Conservation (phyloP, 148 eudicot species). For the Fagopyrum esculentum region DNA sequence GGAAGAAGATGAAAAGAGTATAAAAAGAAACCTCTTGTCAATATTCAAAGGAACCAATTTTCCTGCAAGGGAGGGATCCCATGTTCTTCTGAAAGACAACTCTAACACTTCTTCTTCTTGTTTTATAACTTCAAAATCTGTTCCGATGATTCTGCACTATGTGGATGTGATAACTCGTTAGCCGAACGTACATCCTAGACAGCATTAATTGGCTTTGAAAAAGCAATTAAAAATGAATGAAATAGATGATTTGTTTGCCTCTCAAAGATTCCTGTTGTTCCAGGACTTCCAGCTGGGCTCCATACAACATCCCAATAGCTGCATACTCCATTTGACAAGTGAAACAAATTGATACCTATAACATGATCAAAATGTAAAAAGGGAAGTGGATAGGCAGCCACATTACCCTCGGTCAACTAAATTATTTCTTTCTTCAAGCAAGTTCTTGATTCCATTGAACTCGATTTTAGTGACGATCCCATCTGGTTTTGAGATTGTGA, state of each 20-base stretch:
- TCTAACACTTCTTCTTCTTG: constrained; percentile 71
- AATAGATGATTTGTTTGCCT: constrained; percentile 26
- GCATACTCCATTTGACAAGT: constrained; percentile 5
- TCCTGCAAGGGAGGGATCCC: constrained; percentile 58
- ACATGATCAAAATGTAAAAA: not conserved
- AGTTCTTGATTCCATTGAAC: constrained; percentile 16
- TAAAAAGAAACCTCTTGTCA: constrained; percentile 61
- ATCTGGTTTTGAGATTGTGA: constrained; percentile 16
- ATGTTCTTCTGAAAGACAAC: constrained; percentile 71
- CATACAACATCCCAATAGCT: constrained; percentile 80
- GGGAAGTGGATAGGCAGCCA: not conserved
- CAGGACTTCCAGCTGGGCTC: constrained; percentile 51
- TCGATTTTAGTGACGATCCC: constrained; percentile 13
- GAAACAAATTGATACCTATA: not conserved
- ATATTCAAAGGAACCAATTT: constrained; percentile 66
- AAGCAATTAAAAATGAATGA: not conserved
- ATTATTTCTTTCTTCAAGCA: constrained; percentile 12
- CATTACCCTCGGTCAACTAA: constrained; percentile 8
- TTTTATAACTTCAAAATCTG: constrained; percentile 47
- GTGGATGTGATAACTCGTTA: not conserved
- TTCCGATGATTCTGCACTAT: constrained; percentile 51
- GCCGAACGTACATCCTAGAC: not conserved
- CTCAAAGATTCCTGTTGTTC: constrained; percentile 59
- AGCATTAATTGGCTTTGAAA: not conserved
- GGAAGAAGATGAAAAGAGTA: not conserved